Evolutionary conservation across 192 early-diverging fungal genomes (phyloP).

Genomic region (Backusella tuberculispora): DNA sequence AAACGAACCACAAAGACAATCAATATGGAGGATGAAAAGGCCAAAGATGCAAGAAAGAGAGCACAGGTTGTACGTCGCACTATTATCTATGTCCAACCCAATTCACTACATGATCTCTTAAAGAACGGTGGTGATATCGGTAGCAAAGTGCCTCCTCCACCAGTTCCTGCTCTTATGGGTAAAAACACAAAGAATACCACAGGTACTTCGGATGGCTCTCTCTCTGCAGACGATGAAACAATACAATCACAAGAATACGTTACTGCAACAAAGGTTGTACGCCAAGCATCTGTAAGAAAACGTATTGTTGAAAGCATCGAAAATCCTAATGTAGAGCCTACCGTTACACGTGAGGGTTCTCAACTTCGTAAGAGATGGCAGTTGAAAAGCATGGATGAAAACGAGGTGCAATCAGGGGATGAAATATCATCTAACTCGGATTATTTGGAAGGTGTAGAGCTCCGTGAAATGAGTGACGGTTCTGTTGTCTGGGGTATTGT

Average conservation of each 20-base stretch:
- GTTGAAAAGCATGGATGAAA: slow-evolving; percentile 9
- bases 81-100: slow-evolving; percentile 39
- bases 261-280: slow-evolving; percentile 6
- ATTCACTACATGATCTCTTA: slow-evolving; percentile 16
- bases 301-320: neutral
- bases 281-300: slow-evolving; percentile 23
- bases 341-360: slow-evolving; percentile 8
- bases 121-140: slow-evolving; percentile 7
- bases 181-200: neutral
- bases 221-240: slow-evolving; percentile 16
- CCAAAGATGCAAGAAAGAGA: neutral
- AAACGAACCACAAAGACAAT: slow-evolving; percentile 17
- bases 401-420: neutral
- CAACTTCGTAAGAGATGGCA: neutral
- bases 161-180: neutral
- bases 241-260: slow-evolving; percentile 14
- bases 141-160: neutral
- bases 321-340: neutral
- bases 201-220: neutral
- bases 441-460: slow-evolving; percentile 37
- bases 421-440: neutral
- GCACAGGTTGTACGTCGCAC: slow-evolving; percentile 38
- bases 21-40: slow-evolving; percentile 24
- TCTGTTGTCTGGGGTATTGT: slow-evolving; percentile 41
- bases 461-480: slow-evolving; percentile 45